Base-by-base conservation (phyloP, 306 rosid species). In the Fragaria ananassa region DNA sequence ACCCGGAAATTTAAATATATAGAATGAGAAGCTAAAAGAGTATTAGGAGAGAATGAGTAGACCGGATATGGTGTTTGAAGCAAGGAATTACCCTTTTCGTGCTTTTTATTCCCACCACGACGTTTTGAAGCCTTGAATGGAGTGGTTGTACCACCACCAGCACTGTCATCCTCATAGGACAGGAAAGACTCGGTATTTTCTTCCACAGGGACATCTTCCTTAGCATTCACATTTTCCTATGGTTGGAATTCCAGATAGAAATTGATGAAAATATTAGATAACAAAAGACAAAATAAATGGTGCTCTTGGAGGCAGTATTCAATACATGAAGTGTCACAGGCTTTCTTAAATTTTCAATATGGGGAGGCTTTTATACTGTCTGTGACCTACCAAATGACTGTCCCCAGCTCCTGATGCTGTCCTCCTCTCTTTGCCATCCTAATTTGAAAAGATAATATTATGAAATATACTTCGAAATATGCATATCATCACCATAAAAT, bases 401-500 rank as follows among this genome's bases (percentile, higher is more conserved):
- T 76, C 81, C 70, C 54, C 70, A 14, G 75, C 56, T 79, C 58
- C 76, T 34, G 50, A 60, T 51, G 77, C 45, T 62, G 53, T 37
- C 78, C 70, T 79, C 80, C 82, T 83, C 83, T 77, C 85, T 79
- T 65, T 65, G 39, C 54, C 62, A 53, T 75, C 78, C 91, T 87
- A 74, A 66, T 58, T 69, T 64, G 37, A 66, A 66, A 46, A n/a
- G 45, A 62, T 54, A 25, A 62, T 10, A n/a, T 42, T 51, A 68
- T 50, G 31, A 56, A n/a, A 37, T 31, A 41, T 79, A 46, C 37
- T 60, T 76, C 64, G 70, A 67, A 18, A 5, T 2, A 12, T 34
- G 25, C 34, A 69, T 67, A 21, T 13, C 19, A 19, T 57, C 25
- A 57, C 41, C 74, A 69, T 69, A 31, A 50, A 19, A 42, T 51